A percentile compares a stretch with the other conserved stretches of the same genome.
These are phyloP conservation scores for Orbilia oligospora DNA, from an alignment of 2,329 filamentous ascomycete genomes.

Conservation along the genomic window DNA sequence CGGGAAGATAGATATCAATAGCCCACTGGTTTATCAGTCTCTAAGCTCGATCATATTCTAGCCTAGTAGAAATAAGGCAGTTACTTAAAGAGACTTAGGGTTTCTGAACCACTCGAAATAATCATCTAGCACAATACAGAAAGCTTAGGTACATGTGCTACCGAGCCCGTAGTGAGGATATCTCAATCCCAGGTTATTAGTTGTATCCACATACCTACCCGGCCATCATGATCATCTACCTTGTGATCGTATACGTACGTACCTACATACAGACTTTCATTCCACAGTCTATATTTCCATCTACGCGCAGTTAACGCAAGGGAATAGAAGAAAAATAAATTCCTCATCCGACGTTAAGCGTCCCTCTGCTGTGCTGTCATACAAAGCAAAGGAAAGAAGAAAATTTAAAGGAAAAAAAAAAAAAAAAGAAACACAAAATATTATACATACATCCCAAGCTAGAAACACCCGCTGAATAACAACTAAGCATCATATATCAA, in stretches of 20 bases:
- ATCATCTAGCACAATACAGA: neutral
- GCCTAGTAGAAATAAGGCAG: slow-evolving; percentile 24
- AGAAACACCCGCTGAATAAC: slow-evolving; percentile 8
- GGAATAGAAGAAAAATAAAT: neutral
- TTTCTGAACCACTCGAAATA: neutral
- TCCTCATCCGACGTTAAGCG: slow-evolving; percentile 55
- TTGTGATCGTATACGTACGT: slow-evolving; percentile 11
- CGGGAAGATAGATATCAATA: neutral
- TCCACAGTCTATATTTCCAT: slow-evolving; percentile 16
- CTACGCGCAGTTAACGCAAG: slow-evolving; percentile 35
- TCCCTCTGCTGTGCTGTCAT: slow-evolving; percentile 18
- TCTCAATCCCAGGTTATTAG: slow-evolving; percentile 24
- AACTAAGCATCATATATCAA: slow-evolving; percentile 30
- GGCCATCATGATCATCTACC: neutral
- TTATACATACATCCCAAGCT: neutral
- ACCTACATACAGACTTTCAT: too few relatives aligned
- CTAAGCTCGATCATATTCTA: neutral
- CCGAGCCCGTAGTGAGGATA: neutral
- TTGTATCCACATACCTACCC: neutral
- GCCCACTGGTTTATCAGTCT: too few relatives aligned
- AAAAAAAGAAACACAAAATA: neutral
- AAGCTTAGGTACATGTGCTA: neutral
- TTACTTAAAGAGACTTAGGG: neutral
- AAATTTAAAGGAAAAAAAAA: slow-evolving; percentile 8
- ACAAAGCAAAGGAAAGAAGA: slow-evolving; percentile 17